phyloP scores from a whole-genome alignment of 306 rosid species.

The Hylodesmum podocarpum region DNA sequence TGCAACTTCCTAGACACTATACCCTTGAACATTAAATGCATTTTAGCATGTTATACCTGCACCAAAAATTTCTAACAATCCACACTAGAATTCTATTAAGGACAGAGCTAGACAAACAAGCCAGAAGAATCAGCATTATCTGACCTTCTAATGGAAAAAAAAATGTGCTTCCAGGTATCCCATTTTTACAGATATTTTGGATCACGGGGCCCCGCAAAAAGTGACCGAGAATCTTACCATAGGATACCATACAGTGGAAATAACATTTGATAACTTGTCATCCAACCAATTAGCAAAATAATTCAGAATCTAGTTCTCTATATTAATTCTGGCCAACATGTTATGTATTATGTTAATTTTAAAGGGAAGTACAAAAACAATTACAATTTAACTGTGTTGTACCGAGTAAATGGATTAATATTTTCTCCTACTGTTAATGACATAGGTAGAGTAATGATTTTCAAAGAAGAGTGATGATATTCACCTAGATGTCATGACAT shows the following conservation, averaged over 20 bases:
- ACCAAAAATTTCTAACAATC: background rate
- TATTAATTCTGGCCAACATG: background rate
- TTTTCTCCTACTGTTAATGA: slow-evolving; percentile 4
- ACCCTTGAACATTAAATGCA: background rate
- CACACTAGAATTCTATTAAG: background rate
- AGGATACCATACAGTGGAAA: background rate
- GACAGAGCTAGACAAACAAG: slow-evolving; percentile 19
- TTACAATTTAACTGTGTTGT: background rate
- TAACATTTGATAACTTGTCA: background rate
- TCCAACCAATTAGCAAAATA: background rate
- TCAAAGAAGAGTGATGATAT: slow-evolving; percentile 6
- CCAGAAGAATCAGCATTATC: background rate
- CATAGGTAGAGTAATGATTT: background rate
- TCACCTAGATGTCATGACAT: background rate
- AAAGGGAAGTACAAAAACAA: background rate
- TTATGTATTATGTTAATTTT: background rate
- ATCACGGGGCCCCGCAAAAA: background rate
- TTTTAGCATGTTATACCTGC: background rate
- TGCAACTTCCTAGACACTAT: background rate
- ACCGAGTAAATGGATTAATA: background rate
- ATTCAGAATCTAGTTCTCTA: background rate
- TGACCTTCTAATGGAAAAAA: background rate
- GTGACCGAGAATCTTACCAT: background rate
- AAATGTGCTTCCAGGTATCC: background rate
- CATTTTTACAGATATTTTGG: slow-evolving; percentile 11